Percentiles rank a stretch among this genome's conserved stretches.
phyloP scores from a whole-genome alignment of 495 filamentous ascomycete species.

The Sordaria brevicollis region DNA sequence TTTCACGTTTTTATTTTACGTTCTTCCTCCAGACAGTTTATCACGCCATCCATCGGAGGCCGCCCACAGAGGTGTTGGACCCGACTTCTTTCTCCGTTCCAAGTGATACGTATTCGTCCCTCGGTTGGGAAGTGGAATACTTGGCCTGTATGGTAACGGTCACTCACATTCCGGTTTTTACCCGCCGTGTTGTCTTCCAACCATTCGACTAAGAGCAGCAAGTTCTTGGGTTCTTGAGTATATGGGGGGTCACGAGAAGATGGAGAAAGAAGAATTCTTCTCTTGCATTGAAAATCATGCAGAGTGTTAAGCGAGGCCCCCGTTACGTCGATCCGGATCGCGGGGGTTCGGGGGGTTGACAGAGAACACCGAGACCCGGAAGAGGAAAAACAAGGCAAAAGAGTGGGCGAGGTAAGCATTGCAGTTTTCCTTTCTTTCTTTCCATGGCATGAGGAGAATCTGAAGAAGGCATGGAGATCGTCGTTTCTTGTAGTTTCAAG shows the following conservation, averaged over 20 bases:
- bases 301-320: neutral
- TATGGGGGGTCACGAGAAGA: neutral
- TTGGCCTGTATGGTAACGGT: neutral
- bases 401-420: neutral
- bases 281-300: neutral
- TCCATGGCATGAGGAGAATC: neutral
- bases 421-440: neutral
- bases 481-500: no score
- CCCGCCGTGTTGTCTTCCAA: no score
- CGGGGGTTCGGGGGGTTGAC: no score
- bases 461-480: neutral
- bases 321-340: neutral
- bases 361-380: no score
- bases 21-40: no score
- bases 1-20: no score
- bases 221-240: neutral
- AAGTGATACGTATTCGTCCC: no score
- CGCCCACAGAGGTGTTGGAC: neutral
- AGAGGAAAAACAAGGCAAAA: no score
- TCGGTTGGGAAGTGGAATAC: no score
- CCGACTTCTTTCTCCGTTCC: neutral
- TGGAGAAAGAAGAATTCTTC: neutral
- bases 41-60: neutral
- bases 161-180: neutral
- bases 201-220: neutral